Percentiles rank a stretch among this genome's conserved stretches.
Conservation (phyloP, 192 early-diverging fungal species). For the Backusella sp. region DNA sequence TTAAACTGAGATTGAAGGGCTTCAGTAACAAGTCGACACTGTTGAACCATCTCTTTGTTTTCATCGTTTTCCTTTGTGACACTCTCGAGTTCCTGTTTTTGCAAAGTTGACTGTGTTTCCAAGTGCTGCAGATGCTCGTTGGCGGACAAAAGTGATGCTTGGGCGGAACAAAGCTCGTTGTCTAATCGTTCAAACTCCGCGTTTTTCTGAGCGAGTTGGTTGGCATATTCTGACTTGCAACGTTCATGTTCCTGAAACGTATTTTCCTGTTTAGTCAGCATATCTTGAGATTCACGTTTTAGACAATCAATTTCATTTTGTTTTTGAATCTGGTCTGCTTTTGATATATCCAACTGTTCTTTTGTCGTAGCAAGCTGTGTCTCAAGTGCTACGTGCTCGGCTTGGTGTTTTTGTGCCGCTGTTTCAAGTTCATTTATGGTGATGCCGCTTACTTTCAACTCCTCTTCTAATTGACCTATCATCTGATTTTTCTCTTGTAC, state of each 20-base stretch:
- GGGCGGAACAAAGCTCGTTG: neutral
- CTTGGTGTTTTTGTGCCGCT: neutral
- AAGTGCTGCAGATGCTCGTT: slow-evolving; percentile 12
- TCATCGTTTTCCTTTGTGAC: neutral
- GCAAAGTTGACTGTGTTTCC: neutral
- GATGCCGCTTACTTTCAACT: neutral
- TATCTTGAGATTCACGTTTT: neutral
- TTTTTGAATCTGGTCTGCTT: neutral
- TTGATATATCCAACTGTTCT: neutral
- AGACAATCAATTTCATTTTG: neutral
- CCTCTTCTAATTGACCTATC: neutral
- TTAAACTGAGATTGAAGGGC: slow-evolving; percentile 7
- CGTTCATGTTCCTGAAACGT: slow-evolving; percentile 1
- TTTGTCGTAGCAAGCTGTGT: neutral
- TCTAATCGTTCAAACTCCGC: neutral
- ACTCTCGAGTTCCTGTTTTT: slow-evolving; percentile 6
- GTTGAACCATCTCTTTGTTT: neutral
- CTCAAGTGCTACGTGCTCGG: neutral
- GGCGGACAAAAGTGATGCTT: neutral
- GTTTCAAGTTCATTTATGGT: neutral
- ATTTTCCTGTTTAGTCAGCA: slow-evolving; percentile 4
- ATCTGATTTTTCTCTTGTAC: neutral
- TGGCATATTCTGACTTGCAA: neutral
- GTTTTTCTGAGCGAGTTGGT: neutral
- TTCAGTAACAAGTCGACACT: neutral